Base-by-base conservation (phyloP, 768 basidiomycete species). In the Flagelloscypha sp. region DNA sequence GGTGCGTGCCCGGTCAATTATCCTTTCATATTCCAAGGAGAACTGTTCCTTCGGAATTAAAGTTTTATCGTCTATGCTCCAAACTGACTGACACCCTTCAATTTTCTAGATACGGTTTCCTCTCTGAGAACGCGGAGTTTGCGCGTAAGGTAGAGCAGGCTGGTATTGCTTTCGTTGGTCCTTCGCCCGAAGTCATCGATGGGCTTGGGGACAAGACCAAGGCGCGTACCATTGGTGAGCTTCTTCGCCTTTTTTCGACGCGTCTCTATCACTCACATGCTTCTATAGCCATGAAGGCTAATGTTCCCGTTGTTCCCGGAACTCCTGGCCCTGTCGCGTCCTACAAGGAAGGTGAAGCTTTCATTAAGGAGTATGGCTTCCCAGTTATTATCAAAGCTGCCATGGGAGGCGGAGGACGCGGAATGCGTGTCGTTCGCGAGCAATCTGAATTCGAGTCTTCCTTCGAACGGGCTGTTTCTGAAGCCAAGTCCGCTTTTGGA, bases 381-480 rank as follows among this genome's bases (percentile, higher is more conserved):
- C 94, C 94, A 52, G 90, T 99, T 36, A 97, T 99, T 58, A 97
- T 99, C 76, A 99, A 98, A 65, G 95, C 95, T 24, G 94, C 94
- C 7, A 93, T 95, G 87, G 94, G 94, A 40, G 94, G 93, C 40
- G 94, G 94, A 48, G 95, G 95, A 36, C 88, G 94, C 48, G 95
- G 95, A 41, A 99, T 98, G 95, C 86, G 95, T 51, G 94, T 99
- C 37, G 95, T 99, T 22, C 80, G 89, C 43, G 88, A 92, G 52
- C 84, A 93, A 57, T 80, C 81, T 20, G 84, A 89, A 48, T 97
- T 98, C 72, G 72, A 89, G 63, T 67, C 74, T 38, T 68, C 84
- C 6, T 98, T 98, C 56, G 74, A 89, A 52, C 84, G 90, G 40
- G 94, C 95, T 10, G 89, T 90, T 42, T 80, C 76, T 48, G 95